These are phyloP conservation scores for Pythium rhizo-oryzae DNA, from an alignment of 352 stramenopile genomes.

Conservation along the genomic window DNA sequence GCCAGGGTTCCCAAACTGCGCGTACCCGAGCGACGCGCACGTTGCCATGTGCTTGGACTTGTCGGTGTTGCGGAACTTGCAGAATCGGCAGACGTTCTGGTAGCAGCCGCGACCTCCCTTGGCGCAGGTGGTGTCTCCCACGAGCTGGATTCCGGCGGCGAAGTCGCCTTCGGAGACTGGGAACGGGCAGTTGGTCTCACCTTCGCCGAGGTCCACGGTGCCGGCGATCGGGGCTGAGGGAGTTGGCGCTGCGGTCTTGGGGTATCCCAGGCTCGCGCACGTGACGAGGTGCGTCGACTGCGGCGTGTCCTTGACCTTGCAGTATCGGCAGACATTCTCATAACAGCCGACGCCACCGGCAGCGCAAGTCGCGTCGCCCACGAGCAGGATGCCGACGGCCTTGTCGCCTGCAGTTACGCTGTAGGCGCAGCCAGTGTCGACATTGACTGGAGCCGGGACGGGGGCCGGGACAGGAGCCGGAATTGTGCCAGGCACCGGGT, in stretches of 20 bases:
- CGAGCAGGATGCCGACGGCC: slow-evolving; percentile 15
- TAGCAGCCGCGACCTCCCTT: slow-evolving; percentile 22
- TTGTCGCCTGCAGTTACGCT: slow-evolving; percentile 30
- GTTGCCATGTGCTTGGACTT: slow-evolving; percentile 3
- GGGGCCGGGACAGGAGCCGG: neutral
- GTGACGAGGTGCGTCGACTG: slow-evolving; percentile 14
- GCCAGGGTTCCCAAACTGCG: slow-evolving; percentile 1
- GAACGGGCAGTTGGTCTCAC: no score
- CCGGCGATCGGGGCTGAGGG: no score
- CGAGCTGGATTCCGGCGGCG: neutral
- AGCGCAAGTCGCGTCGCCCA: slow-evolving; percentile 33
- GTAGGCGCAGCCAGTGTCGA: slow-evolving; percentile 7
- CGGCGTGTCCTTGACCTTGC: slow-evolving; percentile 20
- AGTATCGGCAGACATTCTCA: slow-evolving; percentile 26
- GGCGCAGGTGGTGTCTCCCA: neutral
- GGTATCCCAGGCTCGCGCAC: neutral
- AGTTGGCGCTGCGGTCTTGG: no score
- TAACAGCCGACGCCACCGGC: slow-evolving; percentile 28
- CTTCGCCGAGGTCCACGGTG: no score
- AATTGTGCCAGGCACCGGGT: neutral
- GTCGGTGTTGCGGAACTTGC: slow-evolving; percentile 6
- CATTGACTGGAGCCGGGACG: no score
- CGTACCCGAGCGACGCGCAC: neutral
- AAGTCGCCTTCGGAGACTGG: no score
- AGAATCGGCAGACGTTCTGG: slow-evolving; percentile 29